Conservation (phyloP, 2,329 filamentous ascomycete species). For the Aspergillus sp. region DNA sequence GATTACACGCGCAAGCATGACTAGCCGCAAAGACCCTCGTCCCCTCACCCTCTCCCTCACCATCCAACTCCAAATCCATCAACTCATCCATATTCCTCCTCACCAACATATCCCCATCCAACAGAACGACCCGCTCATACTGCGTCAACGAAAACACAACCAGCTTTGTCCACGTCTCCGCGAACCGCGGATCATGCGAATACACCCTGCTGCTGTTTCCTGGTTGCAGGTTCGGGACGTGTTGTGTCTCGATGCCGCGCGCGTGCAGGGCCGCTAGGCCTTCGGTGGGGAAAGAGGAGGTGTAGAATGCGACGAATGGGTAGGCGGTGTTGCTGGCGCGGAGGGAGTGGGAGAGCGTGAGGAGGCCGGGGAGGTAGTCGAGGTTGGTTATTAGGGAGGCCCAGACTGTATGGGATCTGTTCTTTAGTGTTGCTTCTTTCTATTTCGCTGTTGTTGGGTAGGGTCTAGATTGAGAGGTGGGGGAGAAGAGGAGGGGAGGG, state of each 20-base stretch:
- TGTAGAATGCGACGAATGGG: conserved; percentile 80
- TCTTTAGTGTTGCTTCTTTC: too few species aligned
- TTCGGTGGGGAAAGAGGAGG: conserved; percentile 67
- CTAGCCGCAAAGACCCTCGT: conserved; percentile 60
- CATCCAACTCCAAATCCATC: conserved; percentile 76
- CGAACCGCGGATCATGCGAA: conserved; percentile 76
- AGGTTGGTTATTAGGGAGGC: conserved; percentile 84
- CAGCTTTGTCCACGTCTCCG: conserved; percentile 88
- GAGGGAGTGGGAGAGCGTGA: conserved; percentile 78
- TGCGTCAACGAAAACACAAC: conserved; percentile 73
- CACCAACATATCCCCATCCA: conserved; percentile 87
- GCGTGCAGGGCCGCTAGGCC: conserved; percentile 68
- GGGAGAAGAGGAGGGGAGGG: too few species aligned
- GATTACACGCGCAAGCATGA: conserved; percentile 23
- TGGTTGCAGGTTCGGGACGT: conserved; percentile 72
- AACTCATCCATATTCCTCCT: conserved; percentile 86
- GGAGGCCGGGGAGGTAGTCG: conserved; percentile 75
- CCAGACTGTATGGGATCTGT: conserved; percentile 61
- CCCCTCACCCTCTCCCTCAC: conserved; percentile 52
- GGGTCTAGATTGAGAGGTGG: too few species aligned
- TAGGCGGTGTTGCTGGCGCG: conserved; percentile 65
- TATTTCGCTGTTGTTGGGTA: too few species aligned
- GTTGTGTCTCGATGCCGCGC: conserved; percentile 68
- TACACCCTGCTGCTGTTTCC: conserved; percentile 62
- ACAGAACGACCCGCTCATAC: conserved; percentile 76